Base-by-base conservation (phyloP, 352 stramenopile genomes). In the Phytophthora meadii region DNA sequence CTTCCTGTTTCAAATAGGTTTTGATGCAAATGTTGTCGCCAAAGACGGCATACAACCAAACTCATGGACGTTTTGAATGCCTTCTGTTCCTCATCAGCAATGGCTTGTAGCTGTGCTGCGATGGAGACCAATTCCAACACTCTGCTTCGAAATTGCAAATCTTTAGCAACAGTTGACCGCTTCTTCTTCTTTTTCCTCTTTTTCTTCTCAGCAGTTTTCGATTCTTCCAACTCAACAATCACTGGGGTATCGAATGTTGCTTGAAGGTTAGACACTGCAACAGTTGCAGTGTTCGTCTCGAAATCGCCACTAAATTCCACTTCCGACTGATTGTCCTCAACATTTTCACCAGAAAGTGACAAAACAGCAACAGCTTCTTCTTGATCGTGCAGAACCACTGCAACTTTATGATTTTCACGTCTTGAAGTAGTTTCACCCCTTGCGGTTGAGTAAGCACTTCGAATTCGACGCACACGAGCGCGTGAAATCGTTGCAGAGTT, bases 181-280 rank as follows among this genome's bases (percentile, higher is more conserved):
- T 12, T 57, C 36, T 74, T 74, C 14, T 62, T 74, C 50, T 45
- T 70, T 50, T 42, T 65, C 48, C 10, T 69, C 10, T 69, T 51
- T 46, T 61, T 17, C 3, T 6, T 44, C 55, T 60, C 25, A 25
- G 22, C 6, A 15, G n/a, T 58, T 40, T 11, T 56, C 36, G 6
- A 11, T 1, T n/a, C 34, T 2, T 53, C 41, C 3, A 7, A 36
- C 19, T 42, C 41, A 3, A 11, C 8, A 47, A 17, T 12, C 15
- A n/a, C 24, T 17, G 15, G 12, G 15, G 15, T 54, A 25, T 19
- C 50, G 24, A 14, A 12, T 49, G 10, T 44, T 28, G 24, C 17
- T 17, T 25, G 24, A 8, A 12, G 32, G 19, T 28, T 30, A 24
- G n/a, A 19, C 15, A 25, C 19, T 52, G 25, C 25, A 25, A 28